Conservation (phyloP, 169 alveolate species). For the Plasmodium vivax region DNA sequence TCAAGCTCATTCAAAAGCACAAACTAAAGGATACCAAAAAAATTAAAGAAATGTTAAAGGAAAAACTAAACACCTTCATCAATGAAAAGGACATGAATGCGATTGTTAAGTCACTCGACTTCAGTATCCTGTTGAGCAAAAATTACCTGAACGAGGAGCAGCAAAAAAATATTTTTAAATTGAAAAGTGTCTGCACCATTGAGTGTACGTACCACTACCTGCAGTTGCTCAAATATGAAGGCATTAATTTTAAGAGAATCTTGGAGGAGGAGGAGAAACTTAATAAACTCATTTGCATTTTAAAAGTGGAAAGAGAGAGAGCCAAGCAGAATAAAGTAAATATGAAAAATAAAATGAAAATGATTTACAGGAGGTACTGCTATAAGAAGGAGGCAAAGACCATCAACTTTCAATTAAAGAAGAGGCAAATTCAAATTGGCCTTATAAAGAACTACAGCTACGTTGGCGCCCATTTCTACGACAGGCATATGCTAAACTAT, state of each 20-base stretch:
- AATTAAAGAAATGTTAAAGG: slow-evolving; percentile 53
- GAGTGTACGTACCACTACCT: slow-evolving; percentile 61
- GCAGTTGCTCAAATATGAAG: slow-evolving; percentile 65
- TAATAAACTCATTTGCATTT: slow-evolving; percentile 1
- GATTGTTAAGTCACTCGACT: slow-evolving; percentile 44
- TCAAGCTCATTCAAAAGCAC: slow-evolving; percentile 46
- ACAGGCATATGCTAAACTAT: slow-evolving; percentile 32
- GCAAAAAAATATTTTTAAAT: slow-evolving; percentile 11
- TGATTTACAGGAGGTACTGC: slow-evolving; percentile 29
- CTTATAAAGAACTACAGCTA: slow-evolving; percentile 5
- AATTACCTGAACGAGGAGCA: slow-evolving; percentile 23
- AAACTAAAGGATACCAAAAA: slow-evolving; percentile 50
- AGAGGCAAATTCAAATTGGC: slow-evolving; percentile 12
- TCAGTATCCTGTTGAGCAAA: slow-evolving; percentile 22
- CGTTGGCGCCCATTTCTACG: slow-evolving; percentile 31
- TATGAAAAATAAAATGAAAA: slow-evolving; percentile 31
- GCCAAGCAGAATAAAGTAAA: slow-evolving; percentile 15
- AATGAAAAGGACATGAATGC: slow-evolving; percentile 69
- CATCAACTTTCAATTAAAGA: not conserved
- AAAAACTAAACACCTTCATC: slow-evolving; percentile 15
- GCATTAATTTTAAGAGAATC: slow-evolving; percentile 30
- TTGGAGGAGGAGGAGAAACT: slow-evolving; percentile 1
- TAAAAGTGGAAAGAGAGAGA: slow-evolving; percentile 43
- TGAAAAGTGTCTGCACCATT: slow-evolving; percentile 54
- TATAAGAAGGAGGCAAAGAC: slow-evolving; percentile 64